Percentiles rank a stretch among this genome's conserved stretches.
These are phyloP conservation scores for Trichoderma sp. DNA, from an alignment of 2,329 filamentous ascomycete species.

Conservation along the genomic window DNA sequence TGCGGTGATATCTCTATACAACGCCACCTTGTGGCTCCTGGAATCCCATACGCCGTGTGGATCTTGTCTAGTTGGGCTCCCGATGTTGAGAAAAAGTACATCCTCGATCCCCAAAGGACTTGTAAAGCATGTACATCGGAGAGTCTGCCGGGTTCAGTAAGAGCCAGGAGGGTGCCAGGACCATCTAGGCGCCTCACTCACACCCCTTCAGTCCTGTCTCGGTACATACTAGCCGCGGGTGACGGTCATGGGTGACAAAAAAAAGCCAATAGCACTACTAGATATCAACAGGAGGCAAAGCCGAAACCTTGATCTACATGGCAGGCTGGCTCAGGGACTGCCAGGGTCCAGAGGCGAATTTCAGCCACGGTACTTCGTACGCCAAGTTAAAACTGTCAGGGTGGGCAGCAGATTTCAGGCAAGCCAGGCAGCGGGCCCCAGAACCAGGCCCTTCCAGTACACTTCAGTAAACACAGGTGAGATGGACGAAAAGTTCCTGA, in stretches of 20 bases:
- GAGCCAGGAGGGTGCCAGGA: background rate
- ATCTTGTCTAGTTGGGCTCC: background rate
- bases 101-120: background rate
- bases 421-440: background rate
- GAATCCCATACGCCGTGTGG: constrained; percentile 5
- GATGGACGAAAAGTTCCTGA: constrained; percentile 17
- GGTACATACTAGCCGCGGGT: background rate
- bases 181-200: background rate
- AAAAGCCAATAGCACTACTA: background rate
- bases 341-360: constrained; percentile 6
- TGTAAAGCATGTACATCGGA: background rate
- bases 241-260: background rate
- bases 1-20: background rate
- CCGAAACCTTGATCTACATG: background rate
- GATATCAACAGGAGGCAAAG: background rate
- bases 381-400: background rate
- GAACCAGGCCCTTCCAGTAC: background rate
- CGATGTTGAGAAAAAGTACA: background rate
- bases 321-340: background rate
- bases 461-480: background rate
- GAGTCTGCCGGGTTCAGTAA: background rate
- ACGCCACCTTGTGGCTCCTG: constrained; percentile 15
- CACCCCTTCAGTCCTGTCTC: background rate
- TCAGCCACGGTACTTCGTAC: background rate
- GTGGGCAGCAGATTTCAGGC: background rate